Evolutionary conservation across 352 stramenopile genomes (phyloP), one percentile per base, ranked within the genome.

Genomic region (Globisporangium carolinianum): DNA sequence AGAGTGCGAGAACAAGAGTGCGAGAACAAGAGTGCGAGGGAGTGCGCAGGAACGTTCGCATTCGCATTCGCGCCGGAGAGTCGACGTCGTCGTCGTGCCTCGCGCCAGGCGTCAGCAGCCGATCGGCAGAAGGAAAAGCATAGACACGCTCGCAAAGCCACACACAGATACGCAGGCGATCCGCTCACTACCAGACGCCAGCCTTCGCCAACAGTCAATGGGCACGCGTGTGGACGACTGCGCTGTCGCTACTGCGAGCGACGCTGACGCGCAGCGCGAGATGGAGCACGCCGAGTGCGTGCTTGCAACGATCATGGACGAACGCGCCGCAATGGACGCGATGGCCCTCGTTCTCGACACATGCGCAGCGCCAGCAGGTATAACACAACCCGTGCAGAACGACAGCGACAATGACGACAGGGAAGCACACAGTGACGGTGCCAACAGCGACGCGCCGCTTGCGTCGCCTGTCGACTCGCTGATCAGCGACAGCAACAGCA

Each of bases 231-330:
- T 32, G 24, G 24, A 3, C 24, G 24, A 32, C 24, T 32, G 24
- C 24, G 2, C 24, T 32, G 24, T 32, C 24, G 24, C 24, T 32
- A 32, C 24, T 32, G 37, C 11, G n/a, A 35, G 11, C 47, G 24
- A 52, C 9, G 43, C 24, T 46, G 54, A 60, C 43, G 54, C 41
- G 15, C 39, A 55, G 41, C n/a, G 24, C 32, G 47, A 60, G 59
- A 65, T 65, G 59, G 52, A 65, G 47, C 53, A 65, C 15, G 59
- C 42, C 12, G 59, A 65, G 41, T 42, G 47, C 47, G 55, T 65
- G 15, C n/a, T 65, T n/a, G n/a, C 47, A n/a, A 56, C 47, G 10
- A 51, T 65, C 47, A 65, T 65, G 59, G 59, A 65, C 24, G 59
- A 35, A 5, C 52, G 47, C 46, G 59, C 59, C 7, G 53, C 32